Evolutionary conservation across 1,139 yeast species (phyloP), one percentile per base, ranked within the genome.

Genomic region (Trichomonascaceae sp.): DNA sequence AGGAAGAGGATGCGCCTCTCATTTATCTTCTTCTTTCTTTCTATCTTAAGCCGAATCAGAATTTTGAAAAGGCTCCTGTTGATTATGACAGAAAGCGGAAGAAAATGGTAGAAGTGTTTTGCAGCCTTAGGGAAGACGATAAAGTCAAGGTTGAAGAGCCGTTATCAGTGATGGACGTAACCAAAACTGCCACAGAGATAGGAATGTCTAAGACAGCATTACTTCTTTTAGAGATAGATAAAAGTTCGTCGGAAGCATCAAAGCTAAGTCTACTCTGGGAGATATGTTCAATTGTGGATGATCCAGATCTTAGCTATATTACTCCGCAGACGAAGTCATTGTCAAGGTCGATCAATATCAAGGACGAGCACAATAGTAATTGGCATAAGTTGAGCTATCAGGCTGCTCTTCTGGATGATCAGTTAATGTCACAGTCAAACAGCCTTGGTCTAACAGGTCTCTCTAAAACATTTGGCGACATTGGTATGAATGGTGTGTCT

Each of bases 281-380:
- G 0, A 72, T 84, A 1, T 86, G 83, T 61, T 73, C 73, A 17
- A 63, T 74, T 0, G 20, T 43, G 10, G 81, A 79, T 52, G 89
- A 86, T 59, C 73, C 75, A 1, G 96, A 88, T 63, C 68, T 86
- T 45, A 63, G 78, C 1, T 75, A 76, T 60, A 95, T 95, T 0
- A 68, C 86, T 8, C 89, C 89, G 0, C 75, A 79, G 15, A 74
- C 76, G 22, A 77, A 85, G 0, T 72, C 83, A 0, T 64, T 87
- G 9, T 74, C 74, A 0, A 76, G 76, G 53, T 84, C 87, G 0
- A 63, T 83, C 12, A 53, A 53, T 3, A 55, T 64, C 7, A 70
- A 76, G 38, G 67, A 81, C 2, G 72, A 71, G 36, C 64, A 70
- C 45, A 68, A 70, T 6, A 68, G 71, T 15, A 36, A 39, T n/a